phyloP scores from a whole-genome alignment of 208 protist genomes.

The Trypanosoma melophagium region DNA sequence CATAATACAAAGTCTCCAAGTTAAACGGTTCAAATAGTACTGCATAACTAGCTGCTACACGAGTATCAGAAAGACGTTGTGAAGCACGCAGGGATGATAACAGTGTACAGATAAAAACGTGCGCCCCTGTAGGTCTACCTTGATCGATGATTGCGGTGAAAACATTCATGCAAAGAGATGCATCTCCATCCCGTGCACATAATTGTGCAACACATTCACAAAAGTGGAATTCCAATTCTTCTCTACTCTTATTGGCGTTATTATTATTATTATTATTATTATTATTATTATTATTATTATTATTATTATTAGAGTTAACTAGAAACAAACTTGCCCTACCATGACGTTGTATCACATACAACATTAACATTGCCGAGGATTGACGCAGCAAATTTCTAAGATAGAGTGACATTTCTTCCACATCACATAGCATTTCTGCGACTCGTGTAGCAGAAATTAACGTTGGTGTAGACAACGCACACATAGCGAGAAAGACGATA shows the following conservation, averaged over 20 bases:
- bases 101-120: conserved; percentile 24
- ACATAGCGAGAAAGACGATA: conserved; percentile 73
- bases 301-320: neutral
- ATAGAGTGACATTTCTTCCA: conserved; percentile 22
- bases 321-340: conserved; percentile 12
- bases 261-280: neutral
- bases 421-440: conserved; percentile 44
- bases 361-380: conserved; percentile 20
- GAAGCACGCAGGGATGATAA: neutral
- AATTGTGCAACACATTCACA: conserved; percentile 23
- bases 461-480: conserved; percentile 60
- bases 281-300: neutral
- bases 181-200: conserved; percentile 24
- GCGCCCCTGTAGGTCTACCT: conserved; percentile 8
- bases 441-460: conserved; percentile 46
- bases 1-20: conserved; percentile 22
- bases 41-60: neutral
- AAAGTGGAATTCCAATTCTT: conserved; percentile 17
- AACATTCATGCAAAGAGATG: conserved; percentile 21
- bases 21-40: conserved; percentile 23
- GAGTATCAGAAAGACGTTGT: neutral
- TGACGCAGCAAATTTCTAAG: conserved; percentile 10
- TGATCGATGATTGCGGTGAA: conserved; percentile 20
- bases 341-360: conserved; percentile 22
- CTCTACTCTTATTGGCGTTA: neutral